These are phyloP conservation scores for Amesomyces nigricolor DNA, from an alignment of 2,329 filamentous ascomycete genomes.

Conservation along the genomic window DNA sequence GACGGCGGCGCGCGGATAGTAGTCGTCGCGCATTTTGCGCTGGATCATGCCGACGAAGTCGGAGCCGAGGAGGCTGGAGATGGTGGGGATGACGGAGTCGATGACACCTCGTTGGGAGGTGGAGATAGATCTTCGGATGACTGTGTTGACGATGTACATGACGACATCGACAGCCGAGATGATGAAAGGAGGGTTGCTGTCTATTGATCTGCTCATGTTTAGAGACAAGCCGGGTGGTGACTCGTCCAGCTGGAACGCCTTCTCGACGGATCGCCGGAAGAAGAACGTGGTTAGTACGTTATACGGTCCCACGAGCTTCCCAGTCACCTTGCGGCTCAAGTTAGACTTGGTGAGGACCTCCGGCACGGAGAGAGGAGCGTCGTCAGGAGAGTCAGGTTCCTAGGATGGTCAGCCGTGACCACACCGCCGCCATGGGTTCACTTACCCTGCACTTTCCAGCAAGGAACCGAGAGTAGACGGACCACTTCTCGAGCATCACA, in stretches of 20 bases:
- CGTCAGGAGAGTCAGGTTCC: conserved; percentile 47
- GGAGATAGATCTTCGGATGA: conserved; percentile 77
- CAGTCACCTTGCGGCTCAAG: conserved; percentile 70
- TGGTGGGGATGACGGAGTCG: conserved; percentile 68
- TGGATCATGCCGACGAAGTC: conserved; percentile 98
- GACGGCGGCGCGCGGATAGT: conserved; percentile 73
- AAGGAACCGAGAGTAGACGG: conserved; percentile 84
- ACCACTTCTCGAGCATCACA: conserved; percentile 90
- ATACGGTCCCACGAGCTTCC: conserved; percentile 72
- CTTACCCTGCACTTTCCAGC: conserved; percentile 77
- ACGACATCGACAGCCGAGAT: conserved; percentile 95
- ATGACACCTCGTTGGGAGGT: conserved; percentile 79
- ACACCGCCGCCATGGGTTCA: conserved; percentile 10
- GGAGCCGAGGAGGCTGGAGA: conserved; percentile 72
- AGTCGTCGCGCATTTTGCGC: conserved; percentile 94
- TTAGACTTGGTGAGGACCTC: conserved; percentile 72
- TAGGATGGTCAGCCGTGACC: conserved; percentile 29
- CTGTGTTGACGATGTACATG: conserved; percentile 97
- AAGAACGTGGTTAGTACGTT: conserved; percentile 94
- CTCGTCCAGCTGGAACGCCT: conserved; percentile 95
- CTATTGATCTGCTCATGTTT: conserved; percentile 64
- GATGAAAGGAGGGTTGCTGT: conserved; percentile 80
- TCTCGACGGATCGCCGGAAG: conserved; percentile 92
- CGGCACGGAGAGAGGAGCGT: conserved; percentile 59
- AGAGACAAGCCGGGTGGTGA: conserved; percentile 73